phyloP scores from a whole-genome alignment of 2,329 filamentous ascomycete species.

The Zasmidium cellare region DNA sequence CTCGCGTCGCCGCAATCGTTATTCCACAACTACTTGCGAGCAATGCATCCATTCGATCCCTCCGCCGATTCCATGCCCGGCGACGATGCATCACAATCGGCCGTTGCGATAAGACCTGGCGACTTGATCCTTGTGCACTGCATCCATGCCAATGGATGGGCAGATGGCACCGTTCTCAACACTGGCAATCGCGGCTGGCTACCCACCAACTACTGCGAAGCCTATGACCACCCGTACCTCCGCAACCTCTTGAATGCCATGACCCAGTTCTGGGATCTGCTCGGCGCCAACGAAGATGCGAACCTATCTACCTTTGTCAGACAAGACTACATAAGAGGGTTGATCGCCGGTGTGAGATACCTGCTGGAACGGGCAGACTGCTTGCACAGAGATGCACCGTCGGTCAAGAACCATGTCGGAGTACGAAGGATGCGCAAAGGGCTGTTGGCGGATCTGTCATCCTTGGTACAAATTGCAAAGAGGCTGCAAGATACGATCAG shows the following conservation, averaged over 20 bases:
- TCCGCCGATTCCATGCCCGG: conserved; percentile 65
- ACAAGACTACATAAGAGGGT: conserved; percentile 90
- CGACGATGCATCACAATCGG: conserved; percentile 64
- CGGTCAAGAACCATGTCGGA: conserved; percentile 73
- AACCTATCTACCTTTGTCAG: conserved; percentile 80
- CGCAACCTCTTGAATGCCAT: conserved; percentile 80
- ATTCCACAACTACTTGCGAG: conserved; percentile 92
- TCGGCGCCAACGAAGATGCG: conserved; percentile 65
- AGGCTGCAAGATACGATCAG: conserved; percentile 73
- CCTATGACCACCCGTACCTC: conserved; percentile 88
- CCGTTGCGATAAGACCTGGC: conserved; percentile 82
- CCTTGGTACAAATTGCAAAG: conserved; percentile 86
- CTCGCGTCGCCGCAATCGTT: conserved; percentile 51
- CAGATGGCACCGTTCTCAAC: conserved; percentile 85
- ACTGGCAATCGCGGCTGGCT: conserved; percentile 91
- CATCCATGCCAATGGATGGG: conserved; percentile 97
- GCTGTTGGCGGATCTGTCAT: conserved; percentile 83
- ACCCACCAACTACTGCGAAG: conserved; percentile 96
- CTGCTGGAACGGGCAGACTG: conserved; percentile 87
- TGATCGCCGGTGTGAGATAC: conserved; percentile 89
- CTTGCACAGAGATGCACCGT: conserved; percentile 74
- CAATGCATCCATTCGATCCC: conserved; percentile 90
- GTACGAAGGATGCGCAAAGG: conserved; percentile 82
- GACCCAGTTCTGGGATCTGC: conserved; percentile 87
- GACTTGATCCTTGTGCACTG: conserved; percentile 94